phyloP scores from a whole-genome alignment of 495 filamentous ascomycete species.

The Margaritispora aquatica region DNA sequence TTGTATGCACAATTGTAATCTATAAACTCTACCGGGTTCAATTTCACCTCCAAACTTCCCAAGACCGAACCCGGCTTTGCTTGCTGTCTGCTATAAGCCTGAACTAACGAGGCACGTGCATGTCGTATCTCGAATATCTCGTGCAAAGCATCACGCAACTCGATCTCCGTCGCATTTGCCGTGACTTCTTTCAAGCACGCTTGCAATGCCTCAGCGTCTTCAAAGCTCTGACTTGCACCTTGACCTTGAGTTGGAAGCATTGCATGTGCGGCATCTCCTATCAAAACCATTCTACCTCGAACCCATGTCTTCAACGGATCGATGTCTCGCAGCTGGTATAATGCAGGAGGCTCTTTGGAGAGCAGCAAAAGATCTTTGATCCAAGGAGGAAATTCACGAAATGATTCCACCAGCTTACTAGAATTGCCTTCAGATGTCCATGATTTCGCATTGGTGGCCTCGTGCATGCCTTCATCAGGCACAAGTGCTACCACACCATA shows the following conservation, averaged over 20 bases:
- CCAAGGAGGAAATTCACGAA: conserved; percentile 31
- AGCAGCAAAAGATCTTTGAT: conserved; percentile 22
- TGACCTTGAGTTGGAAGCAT: conserved; percentile 52
- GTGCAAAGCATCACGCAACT: background rate
- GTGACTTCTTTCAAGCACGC: conserved; percentile 6
- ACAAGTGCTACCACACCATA: conserved; percentile 24
- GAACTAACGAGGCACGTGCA: conserved; percentile 23
- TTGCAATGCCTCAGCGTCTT: conserved; percentile 38
- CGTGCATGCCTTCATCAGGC: conserved; percentile 19
- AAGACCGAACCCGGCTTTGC: conserved; percentile 30
- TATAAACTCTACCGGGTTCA: conserved; percentile 38
- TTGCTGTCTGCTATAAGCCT: conserved; percentile 30
- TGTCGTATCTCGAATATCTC: conserved; percentile 18
- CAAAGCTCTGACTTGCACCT: conserved; percentile 26
- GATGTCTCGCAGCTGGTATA: conserved; percentile 41
- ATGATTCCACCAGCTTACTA: conserved; percentile 32
- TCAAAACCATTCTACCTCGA: conserved; percentile 30
- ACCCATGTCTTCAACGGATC: conserved; percentile 34
- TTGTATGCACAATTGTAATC: conserved; percentile 37
- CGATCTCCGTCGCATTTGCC: background rate
- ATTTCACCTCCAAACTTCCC: conserved; percentile 26
- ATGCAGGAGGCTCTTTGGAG: conserved; percentile 15
- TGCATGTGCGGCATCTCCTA: conserved; percentile 64
- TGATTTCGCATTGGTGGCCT: conserved; percentile 18
- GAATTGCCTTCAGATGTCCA: conserved; percentile 29